Evolutionary conservation across 73 alveolate genomes (phyloP), one percentile per base, ranked within the genome.

Genomic region (Paramecium sexaurelia): DNA sequence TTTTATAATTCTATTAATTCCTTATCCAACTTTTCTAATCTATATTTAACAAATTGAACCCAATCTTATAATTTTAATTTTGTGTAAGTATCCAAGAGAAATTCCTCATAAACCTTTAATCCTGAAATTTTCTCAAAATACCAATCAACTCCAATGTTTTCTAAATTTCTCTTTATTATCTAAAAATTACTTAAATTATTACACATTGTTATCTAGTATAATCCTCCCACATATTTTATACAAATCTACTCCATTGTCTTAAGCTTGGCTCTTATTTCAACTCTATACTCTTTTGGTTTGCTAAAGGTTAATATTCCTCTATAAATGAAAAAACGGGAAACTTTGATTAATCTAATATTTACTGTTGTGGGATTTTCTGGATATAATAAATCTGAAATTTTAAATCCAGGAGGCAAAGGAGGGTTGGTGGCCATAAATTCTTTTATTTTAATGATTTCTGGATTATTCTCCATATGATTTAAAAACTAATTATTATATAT

Each of bases 321-420:
- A 78, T 78, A 24, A 78, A 78, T 1, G 45, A 36, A 17, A 78
- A 78, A 29, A 78, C 75, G 10, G 90, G 75, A 78, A 78, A 78
- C 90, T 78, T 41, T n/a, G 10, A 40, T 41, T 17, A 39, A 15
- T 6, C 0, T 3, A 8, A 3, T 8, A 2, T 13, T 19, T 43
- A 78, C 90, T 33, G 45, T 78, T 9, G 3, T 15, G 6, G 90
- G 90, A 78, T 78, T 78, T 78, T 78, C 90, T 19, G 90, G 90
- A 78, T 78, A 78, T 40, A 78, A 24, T 24, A 78, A 22, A 22
- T 78, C 90, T 37, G 39, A 15, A 5, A 11, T 33, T 17, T 43
- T 40, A 43, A 78, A 22, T 0, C 71, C 55, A 29, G 68, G 43
- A 9, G 73, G 75, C 3, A 78, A 24, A 20, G 19, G 22, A 17